These are phyloP conservation scores for Schizosaccharomyces octosporus DNA, from an alignment of 805 yeast species.

Conservation along the genomic window DNA sequence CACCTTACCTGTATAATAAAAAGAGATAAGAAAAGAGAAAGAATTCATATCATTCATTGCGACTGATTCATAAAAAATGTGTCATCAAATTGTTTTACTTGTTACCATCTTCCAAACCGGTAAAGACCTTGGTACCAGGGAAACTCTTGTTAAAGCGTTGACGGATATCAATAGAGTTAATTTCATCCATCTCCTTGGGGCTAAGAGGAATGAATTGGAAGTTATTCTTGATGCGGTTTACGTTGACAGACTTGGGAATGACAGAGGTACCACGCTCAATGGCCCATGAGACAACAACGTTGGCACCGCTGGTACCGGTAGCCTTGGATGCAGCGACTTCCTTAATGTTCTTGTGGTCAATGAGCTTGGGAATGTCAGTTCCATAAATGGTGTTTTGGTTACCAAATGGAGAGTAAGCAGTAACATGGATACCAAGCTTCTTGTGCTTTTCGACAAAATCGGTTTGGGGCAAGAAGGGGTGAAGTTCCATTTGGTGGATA, in stretches of 20 bases:
- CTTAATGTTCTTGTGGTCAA: constrained; percentile 14
- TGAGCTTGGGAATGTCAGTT: constrained; percentile 19
- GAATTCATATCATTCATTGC: too few relatives aligned
- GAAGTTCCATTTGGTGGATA: constrained; percentile 52
- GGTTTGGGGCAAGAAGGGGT: constrained; percentile 44
- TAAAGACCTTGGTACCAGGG: background rate
- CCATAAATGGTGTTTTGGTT: constrained; percentile 22
- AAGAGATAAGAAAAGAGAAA: too few relatives aligned
- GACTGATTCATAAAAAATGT: background rate
- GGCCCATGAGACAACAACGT: constrained; percentile 32
- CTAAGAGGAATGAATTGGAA: constrained; percentile 18
- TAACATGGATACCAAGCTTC: constrained; percentile 28
- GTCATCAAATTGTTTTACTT: background rate
- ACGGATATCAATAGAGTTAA: constrained; percentile 9
- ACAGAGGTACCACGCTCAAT: constrained; percentile 8
- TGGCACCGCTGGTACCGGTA: constrained; percentile 19
- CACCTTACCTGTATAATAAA: too few relatives aligned
- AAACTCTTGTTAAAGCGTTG: background rate
- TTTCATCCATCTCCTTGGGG: constrained; percentile 19
- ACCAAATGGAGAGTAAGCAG: constrained; percentile 65
- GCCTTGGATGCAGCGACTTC: constrained; percentile 33
- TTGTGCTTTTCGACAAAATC: constrained; percentile 30
- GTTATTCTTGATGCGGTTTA: constrained; percentile 29
- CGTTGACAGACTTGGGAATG: constrained; percentile 26
- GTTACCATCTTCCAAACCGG: background rate